Conservation (phyloP, 176 grass and related monocot genomes). For the Eragrostis nindensis region DNA sequence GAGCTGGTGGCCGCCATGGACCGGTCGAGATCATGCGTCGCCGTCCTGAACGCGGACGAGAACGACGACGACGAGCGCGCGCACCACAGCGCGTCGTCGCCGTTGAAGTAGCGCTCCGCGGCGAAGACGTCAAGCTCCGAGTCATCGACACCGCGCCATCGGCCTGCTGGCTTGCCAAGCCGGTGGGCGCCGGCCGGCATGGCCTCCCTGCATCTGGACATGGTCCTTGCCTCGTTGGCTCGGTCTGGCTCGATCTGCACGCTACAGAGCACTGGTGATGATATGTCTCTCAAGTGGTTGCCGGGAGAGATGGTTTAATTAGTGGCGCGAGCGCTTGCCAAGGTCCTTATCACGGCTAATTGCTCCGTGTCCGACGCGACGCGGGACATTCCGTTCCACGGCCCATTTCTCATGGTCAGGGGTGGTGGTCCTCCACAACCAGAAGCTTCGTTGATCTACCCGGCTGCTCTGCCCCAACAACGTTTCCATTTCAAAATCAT, state of each 20-base stretch:
- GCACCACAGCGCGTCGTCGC: slow-evolving; percentile 41
- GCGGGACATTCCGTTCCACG: background rate
- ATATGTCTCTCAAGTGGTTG: background rate
- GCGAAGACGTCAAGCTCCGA: slow-evolving; percentile 44
- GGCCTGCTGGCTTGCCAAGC: background rate
- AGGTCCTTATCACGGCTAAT: background rate
- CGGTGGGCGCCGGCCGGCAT: background rate
- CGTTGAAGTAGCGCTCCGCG: slow-evolving; percentile 64
- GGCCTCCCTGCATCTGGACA: background rate
- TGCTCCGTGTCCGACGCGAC: background rate
- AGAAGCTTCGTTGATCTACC: too few species aligned
- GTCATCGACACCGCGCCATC: background rate
- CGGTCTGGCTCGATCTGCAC: background rate
- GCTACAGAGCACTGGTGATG: background rate
- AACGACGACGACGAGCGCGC: slow-evolving; percentile 45
- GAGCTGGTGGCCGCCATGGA: slow-evolving; percentile 35
- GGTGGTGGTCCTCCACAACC: too few species aligned
- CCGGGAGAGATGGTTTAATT: background rate
- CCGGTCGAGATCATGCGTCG: slow-evolving; percentile 18
- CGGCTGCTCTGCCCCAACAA: too few species aligned
- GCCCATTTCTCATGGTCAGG: background rate
- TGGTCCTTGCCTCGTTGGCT: slow-evolving; percentile 5
- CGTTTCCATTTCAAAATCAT: too few species aligned
- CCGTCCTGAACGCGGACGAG: slow-evolving; percentile 41
- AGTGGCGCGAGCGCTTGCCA: background rate